Conservation (phyloP, 2,329 filamentous ascomycete species). For the Claviceps monticola region DNA sequence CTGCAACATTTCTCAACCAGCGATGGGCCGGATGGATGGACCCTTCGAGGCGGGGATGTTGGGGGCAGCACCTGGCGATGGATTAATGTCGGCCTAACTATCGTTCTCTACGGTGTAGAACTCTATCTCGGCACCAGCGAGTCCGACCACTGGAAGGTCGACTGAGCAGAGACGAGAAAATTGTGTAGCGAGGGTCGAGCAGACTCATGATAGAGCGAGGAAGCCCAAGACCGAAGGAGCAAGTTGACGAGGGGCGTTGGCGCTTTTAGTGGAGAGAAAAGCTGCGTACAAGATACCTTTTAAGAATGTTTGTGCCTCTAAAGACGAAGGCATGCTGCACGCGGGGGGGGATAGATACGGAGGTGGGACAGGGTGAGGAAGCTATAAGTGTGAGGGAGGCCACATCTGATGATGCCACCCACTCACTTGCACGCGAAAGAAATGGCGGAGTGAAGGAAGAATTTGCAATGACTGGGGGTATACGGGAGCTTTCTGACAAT, state of each 20-base stretch:
- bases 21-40: conserved; percentile 65
- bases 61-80: conserved; percentile 85
- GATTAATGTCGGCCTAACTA: conserved; percentile 82
- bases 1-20: conserved; percentile 88
- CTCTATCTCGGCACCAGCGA: conserved; percentile 76
- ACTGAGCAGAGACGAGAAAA: conserved; percentile 36
- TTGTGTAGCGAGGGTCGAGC: neutral
- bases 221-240: neutral
- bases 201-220: neutral
- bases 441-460: neutral
- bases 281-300: neutral
- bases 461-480: neutral
- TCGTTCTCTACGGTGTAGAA: conserved; percentile 82
- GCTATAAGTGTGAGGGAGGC: neutral
- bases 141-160: conserved; percentile 89
- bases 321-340: neutral
- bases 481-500: conserved; percentile 7
- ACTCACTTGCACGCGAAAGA: neutral
- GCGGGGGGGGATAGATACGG: neutral
- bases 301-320: neutral
- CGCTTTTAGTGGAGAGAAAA: neutral
- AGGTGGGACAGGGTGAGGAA: neutral
- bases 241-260: too few species aligned
- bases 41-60: conserved; percentile 61
- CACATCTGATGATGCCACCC: neutral